A percentile compares a stretch with the other conserved stretches of the same genome.
Conservation (phyloP, 108 stramenopile genomes). For the Pseudonitzschia multiseries region DNA sequence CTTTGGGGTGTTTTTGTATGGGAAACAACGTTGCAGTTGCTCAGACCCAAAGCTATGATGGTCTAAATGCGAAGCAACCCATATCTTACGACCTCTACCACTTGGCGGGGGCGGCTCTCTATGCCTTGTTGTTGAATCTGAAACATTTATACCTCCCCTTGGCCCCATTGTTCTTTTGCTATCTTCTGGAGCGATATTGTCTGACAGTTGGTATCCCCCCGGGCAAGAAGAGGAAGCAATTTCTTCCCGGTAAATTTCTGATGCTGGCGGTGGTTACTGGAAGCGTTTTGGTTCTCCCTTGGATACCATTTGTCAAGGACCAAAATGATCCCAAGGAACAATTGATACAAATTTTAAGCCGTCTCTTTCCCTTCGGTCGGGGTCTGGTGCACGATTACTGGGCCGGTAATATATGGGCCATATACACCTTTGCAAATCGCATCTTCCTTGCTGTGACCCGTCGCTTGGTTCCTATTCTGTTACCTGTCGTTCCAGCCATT, state of each 20-base stretch:
- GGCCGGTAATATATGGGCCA: constrained; percentile 97
- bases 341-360: constrained; percentile 66
- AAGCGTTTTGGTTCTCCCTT: constrained; percentile 59
- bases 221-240: constrained; percentile 17
- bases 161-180: constrained; percentile 86
- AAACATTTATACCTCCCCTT: constrained; percentile 93
- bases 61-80: constrained; percentile 4
- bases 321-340: constrained; percentile 26
- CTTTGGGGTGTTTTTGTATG: constrained; percentile 60
- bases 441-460: constrained; percentile 37
- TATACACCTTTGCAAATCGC: constrained; percentile 71
- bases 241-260: constrained; percentile 49
- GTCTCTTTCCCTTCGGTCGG: constrained; percentile 96
- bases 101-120: constrained; percentile 63
- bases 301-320: constrained; percentile 62
- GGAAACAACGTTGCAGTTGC: constrained; percentile 29
- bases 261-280: constrained; percentile 57
- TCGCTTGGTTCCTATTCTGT: neutral
- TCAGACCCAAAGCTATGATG: neutral
- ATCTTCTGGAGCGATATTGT: constrained; percentile 78
- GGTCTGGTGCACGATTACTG: constrained; percentile 97
- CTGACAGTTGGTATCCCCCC: constrained; percentile 15
- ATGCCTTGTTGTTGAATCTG: constrained; percentile 74
- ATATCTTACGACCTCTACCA: constrained; percentile 34
- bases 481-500: neutral